A percentile compares a stretch with the other conserved stretches of the same genome.
Evolutionary conservation across 1,284 basidiomycete genomes (phyloP).

Genomic region (Tilletia caries): DNA sequence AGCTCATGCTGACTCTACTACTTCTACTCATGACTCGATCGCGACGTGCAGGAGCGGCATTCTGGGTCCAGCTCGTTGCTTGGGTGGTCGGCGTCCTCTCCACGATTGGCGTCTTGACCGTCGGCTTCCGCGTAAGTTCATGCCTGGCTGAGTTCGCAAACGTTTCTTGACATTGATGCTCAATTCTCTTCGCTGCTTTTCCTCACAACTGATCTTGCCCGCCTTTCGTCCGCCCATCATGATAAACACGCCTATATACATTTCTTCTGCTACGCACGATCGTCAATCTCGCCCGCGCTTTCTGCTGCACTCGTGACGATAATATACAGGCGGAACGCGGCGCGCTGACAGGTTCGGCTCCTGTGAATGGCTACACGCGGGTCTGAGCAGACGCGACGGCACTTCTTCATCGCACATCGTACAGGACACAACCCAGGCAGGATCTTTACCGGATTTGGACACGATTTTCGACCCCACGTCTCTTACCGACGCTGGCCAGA

Average conservation of each 20-base stretch:
- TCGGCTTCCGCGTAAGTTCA: background rate
- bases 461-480: too few species aligned
- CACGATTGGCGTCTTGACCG: background rate
- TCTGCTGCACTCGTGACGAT: background rate
- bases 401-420: too few species aligned
- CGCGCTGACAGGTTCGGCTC: background rate
- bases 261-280: too few species aligned
- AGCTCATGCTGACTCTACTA: background rate
- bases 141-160: background rate
- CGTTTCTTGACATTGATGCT: background rate
- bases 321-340: background rate
- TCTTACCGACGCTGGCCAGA: too few species aligned
- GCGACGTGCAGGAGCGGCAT: background rate
- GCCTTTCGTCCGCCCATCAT: too few species aligned
- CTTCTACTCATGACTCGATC: background rate
- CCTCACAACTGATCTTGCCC: background rate
- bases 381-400: background rate
- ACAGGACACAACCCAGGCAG: too few species aligned
- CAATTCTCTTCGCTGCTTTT: background rate
- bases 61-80: background rate
- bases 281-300: too few species aligned
- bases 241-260: too few species aligned
- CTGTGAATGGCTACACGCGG: constrained; percentile 1
- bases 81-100: background rate
- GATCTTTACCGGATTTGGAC: too few species aligned